Percentiles rank a stretch among this genome's conserved stretches.
Conservation (phyloP, 169 alveolate genomes). For the Eimeria falciformis region DNA sequence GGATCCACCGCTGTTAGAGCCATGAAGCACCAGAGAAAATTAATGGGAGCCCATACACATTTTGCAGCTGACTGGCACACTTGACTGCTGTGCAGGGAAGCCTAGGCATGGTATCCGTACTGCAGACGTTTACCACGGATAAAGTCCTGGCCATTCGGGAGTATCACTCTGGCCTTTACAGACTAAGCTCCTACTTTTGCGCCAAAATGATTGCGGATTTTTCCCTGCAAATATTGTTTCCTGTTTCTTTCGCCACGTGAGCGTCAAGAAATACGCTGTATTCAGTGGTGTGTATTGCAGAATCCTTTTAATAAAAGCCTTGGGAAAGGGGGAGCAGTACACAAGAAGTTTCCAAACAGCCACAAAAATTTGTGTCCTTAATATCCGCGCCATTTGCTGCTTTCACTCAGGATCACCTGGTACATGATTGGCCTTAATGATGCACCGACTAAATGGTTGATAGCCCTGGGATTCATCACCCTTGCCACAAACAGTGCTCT, state of each 20-base stretch:
- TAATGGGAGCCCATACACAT: too few relatives aligned
- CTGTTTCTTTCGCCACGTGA: conserved; percentile 76
- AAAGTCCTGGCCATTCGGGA: conserved; percentile 75
- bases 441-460: conserved; percentile 67
- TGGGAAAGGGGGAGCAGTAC: too few relatives aligned
- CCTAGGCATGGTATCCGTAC: conserved; percentile 74
- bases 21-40: too few relatives aligned
- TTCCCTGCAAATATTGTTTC: conserved; percentile 72
- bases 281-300: too few relatives aligned
- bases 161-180: conserved; percentile 73
- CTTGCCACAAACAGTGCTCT: conserved; percentile 76
- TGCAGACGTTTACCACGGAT: conserved; percentile 77
- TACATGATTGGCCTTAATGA: conserved; percentile 76
- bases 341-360: neutral
- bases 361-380: too few relatives aligned
- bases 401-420: conserved; percentile 72
- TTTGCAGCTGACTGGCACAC: too few relatives aligned
- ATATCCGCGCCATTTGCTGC: too few relatives aligned
- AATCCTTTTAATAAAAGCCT: too few relatives aligned
- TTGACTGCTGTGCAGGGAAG: conserved; percentile 55
- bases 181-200: conserved; percentile 72
- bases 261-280: too few relatives aligned
- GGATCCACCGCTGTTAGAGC: neutral
- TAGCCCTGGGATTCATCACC: conserved; percentile 60
- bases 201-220: conserved; percentile 76